Evolutionary conservation across 2,329 filamentous ascomycete genomes (phyloP).

Genomic region (Chaetomium olivaceum): DNA sequence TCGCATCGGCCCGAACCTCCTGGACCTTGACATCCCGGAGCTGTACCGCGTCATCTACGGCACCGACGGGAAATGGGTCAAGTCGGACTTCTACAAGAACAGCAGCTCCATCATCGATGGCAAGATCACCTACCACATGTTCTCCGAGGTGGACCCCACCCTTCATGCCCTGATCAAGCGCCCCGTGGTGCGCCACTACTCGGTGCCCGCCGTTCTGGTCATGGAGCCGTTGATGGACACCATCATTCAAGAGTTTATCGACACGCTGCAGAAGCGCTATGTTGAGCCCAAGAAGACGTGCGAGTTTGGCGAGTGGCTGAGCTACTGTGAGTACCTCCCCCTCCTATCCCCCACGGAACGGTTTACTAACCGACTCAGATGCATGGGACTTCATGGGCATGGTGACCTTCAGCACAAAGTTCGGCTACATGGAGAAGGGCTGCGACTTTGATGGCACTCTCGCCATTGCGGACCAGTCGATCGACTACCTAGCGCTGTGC

Average conservation of each 20-base stretch:
- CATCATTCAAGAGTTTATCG: slow-evolving; percentile 37
- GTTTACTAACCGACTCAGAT: slow-evolving; percentile 17
- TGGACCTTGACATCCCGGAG: slow-evolving; percentile 57
- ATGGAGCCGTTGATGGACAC: slow-evolving; percentile 39
- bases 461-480: slow-evolving; percentile 30
- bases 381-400: slow-evolving; percentile 47
- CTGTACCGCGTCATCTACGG: slow-evolving; percentile 43
- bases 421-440: slow-evolving; percentile 63
- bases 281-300: slow-evolving; percentile 35
- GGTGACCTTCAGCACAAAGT: slow-evolving; percentile 59
- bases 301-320: slow-evolving; percentile 45
- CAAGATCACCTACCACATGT: slow-evolving; percentile 42
- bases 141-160: slow-evolving; percentile 39
- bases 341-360: too few relatives aligned
- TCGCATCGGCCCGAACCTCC: slow-evolving; percentile 46
- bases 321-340: slow-evolving; percentile 38
- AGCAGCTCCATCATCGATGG: slow-evolving; percentile 40
- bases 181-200: slow-evolving; percentile 43
- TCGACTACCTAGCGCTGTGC: slow-evolving; percentile 31
- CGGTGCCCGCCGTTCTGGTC: slow-evolving; percentile 33
- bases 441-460: slow-evolving; percentile 64
- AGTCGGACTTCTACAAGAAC: slow-evolving; percentile 42
- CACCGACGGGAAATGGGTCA: slow-evolving; percentile 37
- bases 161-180: slow-evolving; percentile 41
- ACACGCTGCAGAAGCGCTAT: slow-evolving; percentile 37